These are phyloP conservation scores for Mucor lusitanicus DNA, from an alignment of 371 early-diverging fungal species.

Conservation along the genomic window DNA sequence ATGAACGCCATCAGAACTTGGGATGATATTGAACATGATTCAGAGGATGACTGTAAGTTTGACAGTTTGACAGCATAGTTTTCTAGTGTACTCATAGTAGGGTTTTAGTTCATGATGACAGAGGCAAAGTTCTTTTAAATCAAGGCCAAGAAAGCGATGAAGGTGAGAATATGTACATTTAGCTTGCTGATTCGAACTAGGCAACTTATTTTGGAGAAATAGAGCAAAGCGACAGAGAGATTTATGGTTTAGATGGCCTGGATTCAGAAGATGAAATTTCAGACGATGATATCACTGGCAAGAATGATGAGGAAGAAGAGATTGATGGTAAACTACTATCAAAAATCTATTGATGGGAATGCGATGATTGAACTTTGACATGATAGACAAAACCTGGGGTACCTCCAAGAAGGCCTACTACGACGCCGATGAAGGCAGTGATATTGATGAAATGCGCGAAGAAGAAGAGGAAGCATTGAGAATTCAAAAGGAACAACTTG, in stretches of 20 bases:
- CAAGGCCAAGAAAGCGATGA: constrained; percentile 42
- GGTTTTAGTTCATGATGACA: constrained; percentile 53
- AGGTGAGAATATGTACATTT: constrained; percentile 15
- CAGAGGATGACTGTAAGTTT: constrained; percentile 76
- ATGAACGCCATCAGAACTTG: constrained; percentile 70
- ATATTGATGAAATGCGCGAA: constrained; percentile 79
- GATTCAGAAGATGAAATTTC: constrained; percentile 36
- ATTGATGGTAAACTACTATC: constrained; percentile 30
- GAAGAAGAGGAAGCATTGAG: constrained; percentile 92
- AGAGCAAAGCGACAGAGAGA: constrained; percentile 61
- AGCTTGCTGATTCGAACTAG: not conserved
- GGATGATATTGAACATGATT: constrained; percentile 82
- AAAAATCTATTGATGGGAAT: not conserved
- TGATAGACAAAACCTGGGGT: constrained; percentile 67
- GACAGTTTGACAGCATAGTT: not conserved
- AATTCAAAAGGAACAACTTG: constrained; percentile 79
- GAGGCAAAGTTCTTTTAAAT: constrained; percentile 61
- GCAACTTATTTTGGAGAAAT: not conserved
- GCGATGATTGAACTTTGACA: not conserved
- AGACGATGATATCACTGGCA: constrained; percentile 48
- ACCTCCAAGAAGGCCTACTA: constrained; percentile 71
- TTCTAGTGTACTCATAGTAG: not conserved
- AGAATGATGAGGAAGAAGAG: constrained; percentile 48
- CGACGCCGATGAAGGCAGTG: constrained; percentile 74
- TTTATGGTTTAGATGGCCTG: constrained; percentile 62